Percentiles rank a stretch among this genome's conserved stretches.
phyloP scores from a whole-genome alignment of 192 early-diverging fungal genomes.

The Coemansia interrupta region DNA sequence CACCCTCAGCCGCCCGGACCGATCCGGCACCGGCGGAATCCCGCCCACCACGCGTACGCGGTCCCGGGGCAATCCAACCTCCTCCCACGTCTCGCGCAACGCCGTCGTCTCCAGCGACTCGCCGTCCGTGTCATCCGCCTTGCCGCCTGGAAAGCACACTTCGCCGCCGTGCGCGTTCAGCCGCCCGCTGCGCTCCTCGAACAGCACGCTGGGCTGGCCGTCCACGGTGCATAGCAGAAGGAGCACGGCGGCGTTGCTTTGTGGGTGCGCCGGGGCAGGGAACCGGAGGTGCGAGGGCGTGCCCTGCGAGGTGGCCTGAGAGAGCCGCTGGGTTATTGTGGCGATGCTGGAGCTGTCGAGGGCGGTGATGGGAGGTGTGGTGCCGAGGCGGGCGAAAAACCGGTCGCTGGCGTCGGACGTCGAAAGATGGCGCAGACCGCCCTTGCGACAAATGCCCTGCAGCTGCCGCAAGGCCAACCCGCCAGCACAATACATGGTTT shows the following conservation, averaged over 20 bases:
- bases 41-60: conserved; percentile 60
- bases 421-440: no score
- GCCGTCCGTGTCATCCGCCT: conserved; percentile 66
- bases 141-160: conserved; percentile 78
- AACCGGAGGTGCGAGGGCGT: conserved; percentile 21
- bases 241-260: conserved; percentile 33
- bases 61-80: conserved; percentile 57
- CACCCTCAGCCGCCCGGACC: conserved; percentile 55
- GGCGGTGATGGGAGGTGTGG: conserved; percentile 14
- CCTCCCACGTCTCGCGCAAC: conserved; percentile 77
- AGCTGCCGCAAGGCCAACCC: no score
- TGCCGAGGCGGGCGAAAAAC: background rate
- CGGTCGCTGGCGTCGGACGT: background rate
- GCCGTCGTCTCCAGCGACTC: conserved; percentile 59
- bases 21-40: conserved; percentile 62
- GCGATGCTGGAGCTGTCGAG: conserved; percentile 13
- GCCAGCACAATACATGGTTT: background rate
- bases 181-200: conserved; percentile 66
- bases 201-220: conserved; percentile 64
- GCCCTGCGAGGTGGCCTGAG: background rate
- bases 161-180: conserved; percentile 76
- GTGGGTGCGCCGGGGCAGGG: background rate
- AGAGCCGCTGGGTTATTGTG: conserved; percentile 25
- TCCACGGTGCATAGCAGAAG: conserved; percentile 64
- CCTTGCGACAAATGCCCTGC: no score